A percentile compares a stretch with the other conserved stretches of the same genome.
Evolutionary conservation across 1,284 basidiomycete genomes (phyloP).

Genomic region (Trametes pubescens): DNA sequence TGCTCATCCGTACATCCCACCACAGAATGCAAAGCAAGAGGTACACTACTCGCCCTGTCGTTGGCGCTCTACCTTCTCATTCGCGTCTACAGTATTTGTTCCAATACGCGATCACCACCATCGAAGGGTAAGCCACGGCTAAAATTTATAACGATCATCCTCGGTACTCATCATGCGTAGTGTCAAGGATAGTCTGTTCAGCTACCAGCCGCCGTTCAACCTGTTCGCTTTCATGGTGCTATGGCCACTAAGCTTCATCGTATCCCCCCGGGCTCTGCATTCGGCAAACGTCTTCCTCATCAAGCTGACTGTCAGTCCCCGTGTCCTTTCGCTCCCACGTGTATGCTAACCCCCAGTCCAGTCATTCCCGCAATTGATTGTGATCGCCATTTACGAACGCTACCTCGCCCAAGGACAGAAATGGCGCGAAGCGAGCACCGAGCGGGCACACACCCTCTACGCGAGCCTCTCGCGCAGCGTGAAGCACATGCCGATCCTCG

Average conservation of each 20-base stretch:
- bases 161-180: conserved; percentile 44
- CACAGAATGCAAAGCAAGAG: conserved; percentile 84
- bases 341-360: conserved; percentile 36
- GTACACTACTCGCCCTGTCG: conserved; percentile 45
- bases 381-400: conserved; percentile 85
- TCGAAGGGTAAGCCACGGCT: conserved; percentile 74
- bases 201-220: conserved; percentile 89
- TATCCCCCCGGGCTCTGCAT: conserved; percentile 80
- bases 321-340: neutral
- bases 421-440: conserved; percentile 58
- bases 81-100: conserved; percentile 74
- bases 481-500: conserved; percentile 75
- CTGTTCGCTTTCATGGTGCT: conserved; percentile 80
- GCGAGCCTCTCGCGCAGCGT: conserved; percentile 72
- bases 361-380: conserved; percentile 81
- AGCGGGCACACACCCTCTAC: conserved; percentile 64
- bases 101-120: conserved; percentile 86
- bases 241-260: conserved; percentile 76
- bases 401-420: conserved; percentile 60
- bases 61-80: neutral
- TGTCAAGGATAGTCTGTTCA: conserved; percentile 91
- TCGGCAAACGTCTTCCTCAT: conserved; percentile 85
- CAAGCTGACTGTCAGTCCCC: conserved; percentile 65
- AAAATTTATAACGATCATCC: conserved; percentile 4
- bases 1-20: neutral